Evolutionary conservation across 352 stramenopile genomes (phyloP).

Genomic region (Elongisporangium undulatum): DNA sequence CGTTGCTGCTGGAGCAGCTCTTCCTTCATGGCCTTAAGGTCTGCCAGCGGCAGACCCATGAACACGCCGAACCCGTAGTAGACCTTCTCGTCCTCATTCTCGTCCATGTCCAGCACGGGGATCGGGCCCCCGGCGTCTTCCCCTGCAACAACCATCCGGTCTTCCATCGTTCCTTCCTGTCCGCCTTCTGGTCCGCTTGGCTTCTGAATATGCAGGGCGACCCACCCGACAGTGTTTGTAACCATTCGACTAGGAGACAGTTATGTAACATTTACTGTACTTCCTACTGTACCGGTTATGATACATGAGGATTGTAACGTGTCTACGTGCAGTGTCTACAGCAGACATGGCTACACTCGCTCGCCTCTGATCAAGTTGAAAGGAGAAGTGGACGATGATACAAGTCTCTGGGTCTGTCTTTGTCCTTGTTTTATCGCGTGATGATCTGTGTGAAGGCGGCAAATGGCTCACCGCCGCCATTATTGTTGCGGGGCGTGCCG

Average conservation of each 20-base stretch:
- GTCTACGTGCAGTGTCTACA: background rate
- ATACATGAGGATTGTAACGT: background rate
- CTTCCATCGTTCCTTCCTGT: slow-evolving; percentile 21
- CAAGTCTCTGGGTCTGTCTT: background rate
- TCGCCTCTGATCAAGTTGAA: too few relatives aligned
- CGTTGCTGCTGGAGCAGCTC: slow-evolving; percentile 68
- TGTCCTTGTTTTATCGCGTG: slow-evolving; percentile 42
- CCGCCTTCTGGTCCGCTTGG: background rate
- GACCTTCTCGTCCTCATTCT: slow-evolving; percentile 79
- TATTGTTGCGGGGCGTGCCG: slow-evolving; percentile 13
- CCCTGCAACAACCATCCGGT: slow-evolving; percentile 21
- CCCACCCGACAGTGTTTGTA: background rate
- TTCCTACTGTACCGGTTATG: background rate
- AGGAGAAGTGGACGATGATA: too few relatives aligned
- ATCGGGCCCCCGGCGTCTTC: slow-evolving; percentile 14
- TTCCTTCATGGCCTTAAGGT: slow-evolving; percentile 83
- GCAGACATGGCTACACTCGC: background rate
- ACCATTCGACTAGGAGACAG: background rate
- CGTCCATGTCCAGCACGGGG: slow-evolving; percentile 24
- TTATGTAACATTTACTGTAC: background rate
- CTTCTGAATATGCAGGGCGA: background rate
- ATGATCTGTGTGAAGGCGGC: slow-evolving; percentile 86
- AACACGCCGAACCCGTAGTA: slow-evolving; percentile 90
- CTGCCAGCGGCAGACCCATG: slow-evolving; percentile 79
- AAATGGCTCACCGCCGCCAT: slow-evolving; percentile 54